A percentile compares a stretch with the other conserved stretches of the same genome.
These are phyloP conservation scores for Amanita rimosa DNA, from an alignment of 768 basidiomycete genomes.

Conservation along the genomic window DNA sequence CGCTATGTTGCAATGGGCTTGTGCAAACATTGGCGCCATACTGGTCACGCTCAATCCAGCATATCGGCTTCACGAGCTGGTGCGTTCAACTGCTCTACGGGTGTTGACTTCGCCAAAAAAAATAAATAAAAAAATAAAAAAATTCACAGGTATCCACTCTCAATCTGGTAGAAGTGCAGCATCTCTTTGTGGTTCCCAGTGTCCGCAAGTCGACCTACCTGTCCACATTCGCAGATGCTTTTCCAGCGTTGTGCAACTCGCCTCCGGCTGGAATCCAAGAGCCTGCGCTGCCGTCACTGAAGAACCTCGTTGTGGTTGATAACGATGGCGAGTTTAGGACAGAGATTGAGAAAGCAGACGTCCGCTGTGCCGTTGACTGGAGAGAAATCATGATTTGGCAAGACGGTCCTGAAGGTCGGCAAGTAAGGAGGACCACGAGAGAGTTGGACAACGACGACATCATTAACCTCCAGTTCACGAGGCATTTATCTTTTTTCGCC, in stretches of 20 bases:
- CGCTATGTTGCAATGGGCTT: conserved; percentile 77
- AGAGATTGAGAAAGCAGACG: conserved; percentile 27
- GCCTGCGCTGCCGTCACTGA: conserved; percentile 46
- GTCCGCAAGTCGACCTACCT: conserved; percentile 58
- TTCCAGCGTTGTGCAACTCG: conserved; percentile 42
- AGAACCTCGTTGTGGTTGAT: conserved; percentile 57
- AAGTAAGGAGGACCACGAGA: conserved; percentile 29
- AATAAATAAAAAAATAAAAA: too few relatives aligned
- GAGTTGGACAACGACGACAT: conserved; percentile 52
- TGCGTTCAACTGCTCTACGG: conserved; percentile 21
- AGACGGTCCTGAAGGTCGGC: conserved; percentile 34
- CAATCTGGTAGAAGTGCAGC: conserved; percentile 51
- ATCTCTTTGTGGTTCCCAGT: conserved; percentile 63
- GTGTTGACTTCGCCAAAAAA: too few relatives aligned
- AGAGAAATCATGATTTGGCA: conserved; percentile 63
- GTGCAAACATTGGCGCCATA: conserved; percentile 75
- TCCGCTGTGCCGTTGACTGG: conserved; percentile 55
- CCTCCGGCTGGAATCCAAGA: conserved; percentile 46
- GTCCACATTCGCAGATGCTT: conserved; percentile 41
- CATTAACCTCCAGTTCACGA: conserved; percentile 80
- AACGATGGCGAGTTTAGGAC: conserved; percentile 31
- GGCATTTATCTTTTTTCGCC: conserved; percentile 31
- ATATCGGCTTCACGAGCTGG: conserved; percentile 61
- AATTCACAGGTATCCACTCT: conserved; percentile 42
- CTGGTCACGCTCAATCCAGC: conserved; percentile 79